Base-by-base conservation (phyloP, 2,329 filamentous ascomycete genomes). In the Capronia epimyces region DNA sequence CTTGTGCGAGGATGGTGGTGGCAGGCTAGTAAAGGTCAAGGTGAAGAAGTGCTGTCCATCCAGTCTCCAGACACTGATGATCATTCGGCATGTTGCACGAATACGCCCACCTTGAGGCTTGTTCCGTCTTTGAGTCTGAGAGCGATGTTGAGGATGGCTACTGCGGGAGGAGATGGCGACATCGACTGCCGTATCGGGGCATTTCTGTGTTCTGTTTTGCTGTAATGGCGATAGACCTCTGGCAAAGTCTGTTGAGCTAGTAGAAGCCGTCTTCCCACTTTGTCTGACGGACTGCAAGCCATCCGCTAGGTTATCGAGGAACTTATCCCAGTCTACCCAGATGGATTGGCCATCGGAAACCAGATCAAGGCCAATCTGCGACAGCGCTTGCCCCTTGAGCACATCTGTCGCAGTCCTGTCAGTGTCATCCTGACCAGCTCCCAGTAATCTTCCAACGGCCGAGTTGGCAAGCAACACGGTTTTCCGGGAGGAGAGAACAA, bases 401-500 rank as follows among this genome's bases (percentile, higher is more conserved):
- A 73, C 69, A 27, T 89, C 83, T 32, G 78, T 72, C 3, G 79
- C 71, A 8, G 71, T 71, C 63, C 46, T 43, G 21, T 50, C 41
- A 5, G 37, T n/a, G 18, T 63, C 50, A 13, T 60, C 59, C 3
- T 69, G 60, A 22, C 67, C 64, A n/a, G 86, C 72, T 3, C 81
- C 83, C 18, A 90, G 69, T 61, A 90, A 69, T 48, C 80, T 76
- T 1, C 81, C 84, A 79, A 89, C 84, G 16, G 86, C 82, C 59
- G 89, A 83, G 60, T 90, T 90, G 25, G 84, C 86, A 34, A 89
- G 67, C 1, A 86, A 75, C 2, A 89, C 77, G 0, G 82, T 86
- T 67, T 89, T 89, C 24, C 79, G 62, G 29, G 75, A 79, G 44
- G 83, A 83, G 29, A 90, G 69, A 1, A 90, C 80, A 29, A 89